Evolutionary conservation across 768 basidiomycete genomes (phyloP), one percentile per base, ranked within the genome.

Genomic region (Tylopilus rubrobrunneus): DNA sequence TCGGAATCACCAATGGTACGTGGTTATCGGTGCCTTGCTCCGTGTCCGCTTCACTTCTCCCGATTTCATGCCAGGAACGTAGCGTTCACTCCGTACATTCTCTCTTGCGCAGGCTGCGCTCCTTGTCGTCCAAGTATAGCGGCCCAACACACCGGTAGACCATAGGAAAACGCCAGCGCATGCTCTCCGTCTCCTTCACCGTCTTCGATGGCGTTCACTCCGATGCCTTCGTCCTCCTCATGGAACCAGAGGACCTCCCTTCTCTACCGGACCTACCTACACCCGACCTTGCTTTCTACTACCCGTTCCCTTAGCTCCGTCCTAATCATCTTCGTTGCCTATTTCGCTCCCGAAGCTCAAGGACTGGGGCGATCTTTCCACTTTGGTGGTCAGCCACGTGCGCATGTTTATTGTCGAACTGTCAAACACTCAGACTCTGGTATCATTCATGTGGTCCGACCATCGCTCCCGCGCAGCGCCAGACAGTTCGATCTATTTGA

Each of bases 391-490:
- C 0, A 42, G 52, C 37, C 57, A 65, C 62, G 45, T 64, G 62
- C 5, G 28, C 50, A 41, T 50, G 49, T 55, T 50, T 55, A 50
- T 57, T 55, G 28, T 28, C 47, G 21, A 48, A 40, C 46, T 60
- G 76, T 31, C 64, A 66, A 48, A 66, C 62, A 1, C 71, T 84
- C 48, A 77, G 78, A 49, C 73, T 84, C n/a, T 71, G 76, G 10
- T 83, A 78, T 45, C 81, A 80, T 62, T 76, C 49, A 58, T n/a
- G 74, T 81, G 48, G 81, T 83, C 45, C 78, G 82, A n/a, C 84
- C 82, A 1, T 74, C 74, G 39, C 58, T 73, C 27, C 55, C 58
- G 25, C 79, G 56, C 75, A 83, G 57, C 70, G 67, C 49, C 60
- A 62, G 19, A 11, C 76, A 69, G 39, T 72, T 74, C 6, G 53